Conservation (phyloP, 441 rosid genomes). For the Theobroma grandiflorum region DNA sequence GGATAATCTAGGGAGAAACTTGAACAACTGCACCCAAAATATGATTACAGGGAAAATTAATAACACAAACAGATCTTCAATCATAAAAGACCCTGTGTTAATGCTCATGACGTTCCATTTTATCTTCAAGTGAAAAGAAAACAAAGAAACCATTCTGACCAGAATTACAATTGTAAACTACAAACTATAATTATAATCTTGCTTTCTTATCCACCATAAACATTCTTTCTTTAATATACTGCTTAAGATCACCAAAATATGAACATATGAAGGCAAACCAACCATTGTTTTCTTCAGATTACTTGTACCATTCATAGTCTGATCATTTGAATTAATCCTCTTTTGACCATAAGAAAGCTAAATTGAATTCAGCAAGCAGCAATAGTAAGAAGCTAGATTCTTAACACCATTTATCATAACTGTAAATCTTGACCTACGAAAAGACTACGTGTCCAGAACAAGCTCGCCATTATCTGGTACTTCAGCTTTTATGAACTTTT, state of each 20-base stretch:
- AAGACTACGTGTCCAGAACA: neutral
- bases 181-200: neutral
- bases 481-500: neutral
- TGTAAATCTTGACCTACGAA: neutral
- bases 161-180: neutral
- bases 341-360: neutral
- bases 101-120: neutral
- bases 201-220: slow-evolving; percentile 1
- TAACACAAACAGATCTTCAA: neutral
- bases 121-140: neutral
- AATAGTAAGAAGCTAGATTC: neutral
- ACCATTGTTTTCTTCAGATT: neutral
- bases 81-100: neutral
- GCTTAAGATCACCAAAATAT: neutral
- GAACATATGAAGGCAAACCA: neutral
- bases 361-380: neutral
- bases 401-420: neutral
- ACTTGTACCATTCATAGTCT: slow-evolving; percentile 8
- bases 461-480: neutral
- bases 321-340: neutral
- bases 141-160: neutral
- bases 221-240: neutral
- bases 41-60: neutral
- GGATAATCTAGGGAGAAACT: slow-evolving; percentile 82
- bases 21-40: slow-evolving; percentile 65